Conservation (phyloP, 306 rosid species). For the Vachellia pachyceras region DNA sequence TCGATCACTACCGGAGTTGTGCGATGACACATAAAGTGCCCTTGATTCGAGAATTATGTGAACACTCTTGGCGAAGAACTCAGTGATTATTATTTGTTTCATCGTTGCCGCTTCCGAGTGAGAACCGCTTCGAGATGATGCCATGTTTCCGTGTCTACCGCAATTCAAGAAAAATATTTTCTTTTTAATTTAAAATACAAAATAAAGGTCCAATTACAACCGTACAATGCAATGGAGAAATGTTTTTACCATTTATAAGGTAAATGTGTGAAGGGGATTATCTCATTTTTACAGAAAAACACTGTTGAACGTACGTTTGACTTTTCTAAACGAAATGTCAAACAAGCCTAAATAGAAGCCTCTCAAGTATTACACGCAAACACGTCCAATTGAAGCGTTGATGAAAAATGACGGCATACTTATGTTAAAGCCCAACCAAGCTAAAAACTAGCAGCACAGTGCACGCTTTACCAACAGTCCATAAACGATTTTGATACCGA, state of each 20-base stretch:
- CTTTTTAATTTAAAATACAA: no score
- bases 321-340: no score
- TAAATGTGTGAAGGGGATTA: no score
- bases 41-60: conserved; percentile 87
- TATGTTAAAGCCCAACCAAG: neutral
- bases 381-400: neutral
- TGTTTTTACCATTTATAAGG: no score
- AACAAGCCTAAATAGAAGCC: no score
- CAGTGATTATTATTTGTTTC: conserved; percentile 82
- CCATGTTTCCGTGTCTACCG: conserved; percentile 49
- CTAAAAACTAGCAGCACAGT: neutral
- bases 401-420: neutral
- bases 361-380: no score
- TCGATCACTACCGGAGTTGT: conserved; percentile 70
- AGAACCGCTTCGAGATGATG: conserved; percentile 65
- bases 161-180: conserved; percentile 24
- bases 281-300: no score
- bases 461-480: neutral
- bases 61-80: conserved; percentile 75
- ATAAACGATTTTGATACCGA: neutral
- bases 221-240: no score
- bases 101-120: conserved; percentile 68
- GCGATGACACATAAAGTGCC: conserved; percentile 62
- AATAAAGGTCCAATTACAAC: conserved; percentile 17
- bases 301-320: no score